These are phyloP conservation scores for Venturia nashicola DNA, from an alignment of 2,329 filamentous ascomycete genomes.

Conservation along the genomic window DNA sequence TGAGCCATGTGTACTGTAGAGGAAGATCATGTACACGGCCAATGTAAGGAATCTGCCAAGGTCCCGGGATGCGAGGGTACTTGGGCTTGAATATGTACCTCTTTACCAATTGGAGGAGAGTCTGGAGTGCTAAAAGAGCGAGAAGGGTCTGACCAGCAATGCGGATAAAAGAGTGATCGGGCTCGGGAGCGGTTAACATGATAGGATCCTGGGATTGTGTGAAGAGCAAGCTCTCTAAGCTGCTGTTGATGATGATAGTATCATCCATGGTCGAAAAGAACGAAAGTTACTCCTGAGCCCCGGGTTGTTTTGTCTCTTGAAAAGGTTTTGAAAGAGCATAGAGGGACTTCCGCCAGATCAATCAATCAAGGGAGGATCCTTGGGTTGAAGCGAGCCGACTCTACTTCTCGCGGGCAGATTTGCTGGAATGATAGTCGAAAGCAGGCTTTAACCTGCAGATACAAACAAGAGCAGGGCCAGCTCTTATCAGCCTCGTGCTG, in stretches of 20 bases:
- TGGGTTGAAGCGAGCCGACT: neutral
- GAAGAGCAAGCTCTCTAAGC: slow-evolving; percentile 1
- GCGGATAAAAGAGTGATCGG: neutral
- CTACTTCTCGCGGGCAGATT: neutral
- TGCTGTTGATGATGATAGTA: neutral
- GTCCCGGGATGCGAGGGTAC: slow-evolving; percentile 23
- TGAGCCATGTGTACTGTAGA: slow-evolving; percentile 34
- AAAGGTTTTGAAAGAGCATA: neutral
- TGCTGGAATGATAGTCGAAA: neutral
- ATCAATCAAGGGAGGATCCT: neutral
- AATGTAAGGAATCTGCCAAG: slow-evolving; percentile 24
- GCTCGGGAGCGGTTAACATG: neutral
- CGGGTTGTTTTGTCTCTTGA: neutral
- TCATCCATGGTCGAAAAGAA: neutral
- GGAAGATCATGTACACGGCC: slow-evolving; percentile 35
- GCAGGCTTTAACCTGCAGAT: neutral
- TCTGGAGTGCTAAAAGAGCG: neutral
- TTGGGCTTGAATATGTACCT: neutral
- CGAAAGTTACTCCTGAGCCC: no score
- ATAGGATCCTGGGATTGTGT: neutral
- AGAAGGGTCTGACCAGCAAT: neutral
- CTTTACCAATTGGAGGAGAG: neutral
- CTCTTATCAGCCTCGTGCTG: neutral
- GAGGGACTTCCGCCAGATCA: neutral
- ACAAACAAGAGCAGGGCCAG: neutral